Evolutionary conservation across 1,284 basidiomycete species (phyloP).

Genomic region (Moesziomyces parantarcticus): DNA sequence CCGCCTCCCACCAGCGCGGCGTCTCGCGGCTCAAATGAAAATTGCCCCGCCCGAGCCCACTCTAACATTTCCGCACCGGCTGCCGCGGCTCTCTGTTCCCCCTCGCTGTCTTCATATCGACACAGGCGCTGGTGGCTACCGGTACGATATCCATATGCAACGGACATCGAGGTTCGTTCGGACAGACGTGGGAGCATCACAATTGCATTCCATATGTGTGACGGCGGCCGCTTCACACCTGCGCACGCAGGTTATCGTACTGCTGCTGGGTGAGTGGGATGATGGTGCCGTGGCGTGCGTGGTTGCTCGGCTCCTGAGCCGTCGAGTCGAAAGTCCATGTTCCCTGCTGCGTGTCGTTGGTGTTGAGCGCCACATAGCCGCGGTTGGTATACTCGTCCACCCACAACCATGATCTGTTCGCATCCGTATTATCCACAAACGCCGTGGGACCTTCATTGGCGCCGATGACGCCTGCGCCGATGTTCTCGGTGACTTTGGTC

Average conservation of each 20-base stretch:
- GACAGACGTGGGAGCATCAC: too few relatives aligned
- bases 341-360: slow-evolving; percentile 2
- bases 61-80: too few relatives aligned
- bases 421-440: slow-evolving; percentile 17
- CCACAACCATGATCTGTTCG: slow-evolving; percentile 9
- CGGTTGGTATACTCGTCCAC: slow-evolving; percentile 20
- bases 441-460: slow-evolving; percentile 17
- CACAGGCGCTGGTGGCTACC: too few relatives aligned
- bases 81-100: too few relatives aligned
- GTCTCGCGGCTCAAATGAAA: too few relatives aligned
- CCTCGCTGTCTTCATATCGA: too few relatives aligned
- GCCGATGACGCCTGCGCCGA: slow-evolving; percentile 6
- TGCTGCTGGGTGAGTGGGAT: slow-evolving; percentile 16
- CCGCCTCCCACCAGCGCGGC: too few relatives aligned
- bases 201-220: background rate
- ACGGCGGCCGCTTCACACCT: background rate
- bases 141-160: too few relatives aligned
- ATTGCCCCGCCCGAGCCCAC: too few relatives aligned
- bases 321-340: slow-evolving; percentile 5
- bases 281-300: slow-evolving; percentile 24
- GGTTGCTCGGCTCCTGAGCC: slow-evolving; percentile 8
- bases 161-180: too few relatives aligned
- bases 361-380: slow-evolving; percentile 16
- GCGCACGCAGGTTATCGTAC: slow-evolving; percentile 7
- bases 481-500: slow-evolving; percentile 19